Conservation (phyloP, 176 grass and related monocot species). For the Themeda triandra region DNA sequence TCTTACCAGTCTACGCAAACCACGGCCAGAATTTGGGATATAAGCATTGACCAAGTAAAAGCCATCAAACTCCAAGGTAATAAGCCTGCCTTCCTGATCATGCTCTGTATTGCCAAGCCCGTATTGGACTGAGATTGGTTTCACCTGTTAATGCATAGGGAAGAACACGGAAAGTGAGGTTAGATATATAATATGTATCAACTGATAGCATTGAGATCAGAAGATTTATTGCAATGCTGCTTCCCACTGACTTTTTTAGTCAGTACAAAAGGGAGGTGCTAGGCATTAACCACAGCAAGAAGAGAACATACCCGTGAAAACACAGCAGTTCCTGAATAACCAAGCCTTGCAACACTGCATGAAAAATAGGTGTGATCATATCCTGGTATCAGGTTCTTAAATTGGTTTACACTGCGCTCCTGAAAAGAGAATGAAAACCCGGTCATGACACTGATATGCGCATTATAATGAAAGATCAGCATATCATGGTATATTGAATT, state of each 20-base stretch:
- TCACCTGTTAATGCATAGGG: conserved; percentile 45
- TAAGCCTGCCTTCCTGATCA: conserved; percentile 80
- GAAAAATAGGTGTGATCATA: conserved; percentile 44
- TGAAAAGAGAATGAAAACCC: conserved; percentile 22
- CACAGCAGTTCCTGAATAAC: conserved; percentile 49
- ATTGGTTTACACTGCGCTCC: conserved; percentile 15
- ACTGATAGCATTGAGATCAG: background rate
- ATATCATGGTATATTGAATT: background rate
- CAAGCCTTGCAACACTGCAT: conserved; percentile 47
- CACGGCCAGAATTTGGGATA: conserved; percentile 87
- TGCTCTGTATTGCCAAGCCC: conserved; percentile 63
- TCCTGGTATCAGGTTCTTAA: conserved; percentile 31
- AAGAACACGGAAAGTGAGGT: conserved; percentile 26
- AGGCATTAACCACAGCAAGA: background rate
- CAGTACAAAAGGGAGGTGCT: background rate
- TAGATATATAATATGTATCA: background rate
- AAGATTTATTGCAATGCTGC: background rate
- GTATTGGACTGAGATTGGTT: conserved; percentile 75
- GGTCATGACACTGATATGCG: background rate
- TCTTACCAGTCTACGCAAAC: conserved; percentile 61
- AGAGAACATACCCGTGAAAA: conserved; percentile 37
- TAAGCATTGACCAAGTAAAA: conserved; percentile 88
- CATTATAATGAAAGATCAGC: background rate
- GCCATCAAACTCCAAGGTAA: conserved; percentile 81
- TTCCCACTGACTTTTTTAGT: background rate